Percentiles rank a stretch among this genome's conserved stretches.
These are phyloP conservation scores for Dioscorea zingiberensis DNA, from an alignment of 106 monocot species.

Conservation along the genomic window DNA sequence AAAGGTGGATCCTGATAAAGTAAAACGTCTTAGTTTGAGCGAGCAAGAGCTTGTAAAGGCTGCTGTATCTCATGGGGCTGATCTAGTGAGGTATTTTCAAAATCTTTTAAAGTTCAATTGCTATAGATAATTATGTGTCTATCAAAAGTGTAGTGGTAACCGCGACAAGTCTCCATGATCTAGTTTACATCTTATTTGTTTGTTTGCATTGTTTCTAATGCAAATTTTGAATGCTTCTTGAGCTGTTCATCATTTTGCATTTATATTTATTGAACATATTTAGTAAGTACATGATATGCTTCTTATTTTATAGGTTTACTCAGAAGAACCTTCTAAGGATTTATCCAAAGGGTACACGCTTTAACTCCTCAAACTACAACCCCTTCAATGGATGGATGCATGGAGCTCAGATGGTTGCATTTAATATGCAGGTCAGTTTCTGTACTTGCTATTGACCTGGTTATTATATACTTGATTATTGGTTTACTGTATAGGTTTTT, in stretches of 20 bases:
- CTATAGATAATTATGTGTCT: too few relatives aligned
- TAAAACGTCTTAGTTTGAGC: conserved; percentile 61
- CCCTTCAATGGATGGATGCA: conserved; percentile 44
- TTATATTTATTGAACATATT: background rate
- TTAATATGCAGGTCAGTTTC: conserved; percentile 42
- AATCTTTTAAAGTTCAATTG: background rate
- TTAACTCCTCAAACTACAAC: conserved; percentile 43
- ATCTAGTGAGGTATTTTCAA: conserved; percentile 23
- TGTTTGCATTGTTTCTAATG: too few relatives aligned
- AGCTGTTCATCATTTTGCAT: background rate
- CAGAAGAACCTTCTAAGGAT: conserved; percentile 39
- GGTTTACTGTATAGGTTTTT: too few relatives aligned
- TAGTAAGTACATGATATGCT: too few relatives aligned
- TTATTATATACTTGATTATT: too few relatives aligned
- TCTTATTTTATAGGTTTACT: conserved; percentile 39
- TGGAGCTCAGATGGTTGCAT: conserved; percentile 56
- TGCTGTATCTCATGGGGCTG: conserved; percentile 24
- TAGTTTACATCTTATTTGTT: background rate
- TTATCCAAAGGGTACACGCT: conserved; percentile 41
- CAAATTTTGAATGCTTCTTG: background rate
- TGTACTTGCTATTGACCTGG: background rate
- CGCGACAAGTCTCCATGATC: too few relatives aligned
- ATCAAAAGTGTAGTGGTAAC: background rate
- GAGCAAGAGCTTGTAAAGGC: conserved; percentile 37
- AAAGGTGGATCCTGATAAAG: conserved; percentile 47